phyloP scores from a whole-genome alignment of 768 basidiomycete genomes.

The Phlebiopsis flavidoalba region DNA sequence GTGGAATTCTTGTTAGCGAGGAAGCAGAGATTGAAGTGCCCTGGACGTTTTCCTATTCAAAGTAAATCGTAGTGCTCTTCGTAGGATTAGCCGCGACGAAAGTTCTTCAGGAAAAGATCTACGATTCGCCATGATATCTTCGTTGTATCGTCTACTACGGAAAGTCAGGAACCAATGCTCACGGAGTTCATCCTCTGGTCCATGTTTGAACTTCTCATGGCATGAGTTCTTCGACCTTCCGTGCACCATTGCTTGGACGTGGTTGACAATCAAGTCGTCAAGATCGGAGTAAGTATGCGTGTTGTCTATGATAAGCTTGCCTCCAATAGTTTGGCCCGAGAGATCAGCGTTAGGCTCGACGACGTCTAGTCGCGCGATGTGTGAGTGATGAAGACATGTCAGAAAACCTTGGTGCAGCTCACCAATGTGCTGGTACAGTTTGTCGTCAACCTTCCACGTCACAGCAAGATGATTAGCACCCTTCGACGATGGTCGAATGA shows the following conservation, averaged over 20 bases:
- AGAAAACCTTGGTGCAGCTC: conserved; percentile 19
- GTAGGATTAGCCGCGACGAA: conserved; percentile 90
- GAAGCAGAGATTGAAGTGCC: conserved; percentile 92
- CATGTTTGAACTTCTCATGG: conserved; percentile 91
- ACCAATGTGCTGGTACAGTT: conserved; percentile 96
- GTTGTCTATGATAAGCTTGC: conserved; percentile 66
- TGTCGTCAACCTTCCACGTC: conserved; percentile 98
- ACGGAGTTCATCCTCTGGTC: conserved; percentile 88
- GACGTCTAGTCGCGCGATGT: conserved; percentile 55
- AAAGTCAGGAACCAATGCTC: conserved; percentile 27
- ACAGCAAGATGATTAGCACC: conserved; percentile 91
- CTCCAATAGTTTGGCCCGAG: conserved; percentile 57
- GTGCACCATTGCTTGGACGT: conserved; percentile 91
- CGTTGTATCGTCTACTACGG: neutral
- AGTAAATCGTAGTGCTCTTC: conserved; percentile 96
- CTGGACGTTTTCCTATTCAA: conserved; percentile 84
- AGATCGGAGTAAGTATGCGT: conserved; percentile 87
- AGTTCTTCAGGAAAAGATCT: conserved; percentile 89
- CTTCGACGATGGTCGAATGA: conserved; percentile 94
- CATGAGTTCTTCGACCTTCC: conserved; percentile 92
- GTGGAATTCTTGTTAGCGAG: conserved; percentile 85
- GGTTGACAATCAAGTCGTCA: conserved; percentile 95
- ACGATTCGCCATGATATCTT: neutral
- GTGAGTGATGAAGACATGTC: neutral
- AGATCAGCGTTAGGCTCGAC: conserved; percentile 76